Evolutionary conservation across 2,329 filamentous ascomycete species (phyloP), one percentile per base, ranked within the genome.

Genomic region (Aschersonia sp.): DNA sequence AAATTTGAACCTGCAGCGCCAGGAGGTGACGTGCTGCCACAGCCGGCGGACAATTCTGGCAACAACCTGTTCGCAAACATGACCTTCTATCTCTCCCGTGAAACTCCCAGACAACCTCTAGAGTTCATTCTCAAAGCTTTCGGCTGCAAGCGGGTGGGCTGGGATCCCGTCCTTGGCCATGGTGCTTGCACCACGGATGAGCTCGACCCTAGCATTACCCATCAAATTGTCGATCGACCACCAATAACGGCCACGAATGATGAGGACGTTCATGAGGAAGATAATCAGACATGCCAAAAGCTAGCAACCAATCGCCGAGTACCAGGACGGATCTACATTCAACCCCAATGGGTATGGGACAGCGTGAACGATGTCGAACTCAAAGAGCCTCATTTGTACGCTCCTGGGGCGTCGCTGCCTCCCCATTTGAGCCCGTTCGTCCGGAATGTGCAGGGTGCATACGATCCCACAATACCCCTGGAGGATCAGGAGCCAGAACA

Each of bases 341-440:
- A 98, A 69, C 92, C 92, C 28, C 92, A 98, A 63, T 98, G 94
- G 91, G 81, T 98, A 4, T 98, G 92, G 92, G 92, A 98, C 61
- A 91, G 86, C 58, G 71, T 95, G 63, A 98, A 98, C 63, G 86
- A 92, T 44, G 87, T 88, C 52, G 88, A 91, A 65, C 71, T 98
- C 48, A 82, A 96, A 63, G 77, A 85, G 54, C 80, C 89, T 32
- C 88, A 96, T 60, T 68, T 89, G 38, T 98, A 98, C 59, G 86
- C 84, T 0, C 92, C 92, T 2, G 92, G 92, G 20, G 84, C 89
- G 20, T 82, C 87, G 55, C 73, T 98, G 32, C 92, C 92, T 29
- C 92, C 92, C 9, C 92, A 98, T 73, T 67, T 98, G 57, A 97
- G 89, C 65, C 92, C 92, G 30, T 98, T 94, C 75, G 89, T 97